Evolutionary conservation across 805 yeast species (phyloP).

Genomic region (Candida glaebosa): DNA sequence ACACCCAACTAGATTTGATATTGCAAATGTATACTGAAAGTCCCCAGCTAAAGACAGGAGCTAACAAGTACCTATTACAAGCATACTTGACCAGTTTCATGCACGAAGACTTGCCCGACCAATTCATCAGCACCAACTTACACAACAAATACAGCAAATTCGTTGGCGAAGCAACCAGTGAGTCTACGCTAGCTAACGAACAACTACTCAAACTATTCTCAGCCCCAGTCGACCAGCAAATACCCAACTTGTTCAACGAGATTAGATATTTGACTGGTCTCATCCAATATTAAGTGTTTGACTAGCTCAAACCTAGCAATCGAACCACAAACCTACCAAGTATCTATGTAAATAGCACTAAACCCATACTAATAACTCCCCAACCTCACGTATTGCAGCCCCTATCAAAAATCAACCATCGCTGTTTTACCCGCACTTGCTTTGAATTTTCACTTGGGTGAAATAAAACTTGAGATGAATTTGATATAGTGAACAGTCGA

Average conservation of each 20-base stretch:
- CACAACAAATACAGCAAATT: constrained; percentile 27
- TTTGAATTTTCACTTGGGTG: neutral
- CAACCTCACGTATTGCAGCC: too few relatives aligned
- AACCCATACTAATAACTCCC: too few relatives aligned
- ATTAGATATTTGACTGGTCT: constrained; percentile 15
- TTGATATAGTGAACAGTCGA: too few relatives aligned
- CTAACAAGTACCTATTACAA: constrained; percentile 32
- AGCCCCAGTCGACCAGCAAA: constrained; percentile 22
- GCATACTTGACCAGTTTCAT: constrained; percentile 36
- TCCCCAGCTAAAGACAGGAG: constrained; percentile 10
- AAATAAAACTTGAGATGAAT: too few relatives aligned
- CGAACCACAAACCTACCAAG: too few relatives aligned
- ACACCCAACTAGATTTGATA: constrained; percentile 16
- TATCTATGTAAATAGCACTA: too few relatives aligned
- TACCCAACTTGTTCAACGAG: constrained; percentile 37
- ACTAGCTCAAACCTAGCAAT: too few relatives aligned
- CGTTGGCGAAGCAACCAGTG: constrained; percentile 10
- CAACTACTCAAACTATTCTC: constrained; percentile 16
- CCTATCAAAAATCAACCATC: too few relatives aligned
- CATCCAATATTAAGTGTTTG: constrained; percentile 8
- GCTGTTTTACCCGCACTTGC: neutral
- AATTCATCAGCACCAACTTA: constrained; percentile 35
- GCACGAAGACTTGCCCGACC: constrained; percentile 34
- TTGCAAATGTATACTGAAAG: constrained; percentile 13
- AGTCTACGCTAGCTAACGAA: constrained; percentile 10